phyloP scores from a whole-genome alignment of 345 rosid species.

The Eucalyptus regnans region DNA sequence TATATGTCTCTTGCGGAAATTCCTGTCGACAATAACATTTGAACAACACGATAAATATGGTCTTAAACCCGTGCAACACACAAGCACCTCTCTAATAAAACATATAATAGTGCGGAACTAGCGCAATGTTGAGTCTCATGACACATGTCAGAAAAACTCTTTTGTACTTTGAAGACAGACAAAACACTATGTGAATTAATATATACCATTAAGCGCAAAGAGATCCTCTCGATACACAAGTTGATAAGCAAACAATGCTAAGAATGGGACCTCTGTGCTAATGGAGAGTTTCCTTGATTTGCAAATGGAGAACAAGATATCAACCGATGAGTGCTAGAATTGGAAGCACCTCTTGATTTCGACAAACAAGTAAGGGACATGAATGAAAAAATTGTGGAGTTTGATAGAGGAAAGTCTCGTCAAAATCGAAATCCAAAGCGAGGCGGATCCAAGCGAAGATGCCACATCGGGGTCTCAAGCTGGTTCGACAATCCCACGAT shows the following conservation, averaged over 20 bases:
- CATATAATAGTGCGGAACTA: too few relatives aligned
- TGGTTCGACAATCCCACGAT: neutral
- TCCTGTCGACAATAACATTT: neutral
- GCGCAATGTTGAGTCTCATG: too few relatives aligned
- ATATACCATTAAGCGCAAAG: accelerated
- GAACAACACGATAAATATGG: neutral
- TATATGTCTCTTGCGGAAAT: neutral
- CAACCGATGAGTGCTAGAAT: neutral
- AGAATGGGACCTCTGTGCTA: neutral
- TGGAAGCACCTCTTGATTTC: neutral
- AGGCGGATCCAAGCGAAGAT: neutral
- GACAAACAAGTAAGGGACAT: neutral
- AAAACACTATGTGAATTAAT: neutral
- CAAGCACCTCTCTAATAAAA: neutral
- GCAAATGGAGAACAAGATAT: neutral
- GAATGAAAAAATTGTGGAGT: neutral
- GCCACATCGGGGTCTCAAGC: neutral
- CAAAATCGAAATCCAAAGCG: too few relatives aligned
- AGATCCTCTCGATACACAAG: neutral
- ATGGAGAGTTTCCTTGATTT: neutral
- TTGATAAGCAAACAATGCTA: neutral
- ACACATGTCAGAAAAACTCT: too few relatives aligned
- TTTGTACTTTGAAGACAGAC: neutral
- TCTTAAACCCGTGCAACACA: neutral
- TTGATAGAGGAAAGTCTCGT: neutral